Evolutionary conservation across 768 basidiomycete species (phyloP), one percentile per base, ranked within the genome.

Genomic region (Gloeostereum incarnatum): DNA sequence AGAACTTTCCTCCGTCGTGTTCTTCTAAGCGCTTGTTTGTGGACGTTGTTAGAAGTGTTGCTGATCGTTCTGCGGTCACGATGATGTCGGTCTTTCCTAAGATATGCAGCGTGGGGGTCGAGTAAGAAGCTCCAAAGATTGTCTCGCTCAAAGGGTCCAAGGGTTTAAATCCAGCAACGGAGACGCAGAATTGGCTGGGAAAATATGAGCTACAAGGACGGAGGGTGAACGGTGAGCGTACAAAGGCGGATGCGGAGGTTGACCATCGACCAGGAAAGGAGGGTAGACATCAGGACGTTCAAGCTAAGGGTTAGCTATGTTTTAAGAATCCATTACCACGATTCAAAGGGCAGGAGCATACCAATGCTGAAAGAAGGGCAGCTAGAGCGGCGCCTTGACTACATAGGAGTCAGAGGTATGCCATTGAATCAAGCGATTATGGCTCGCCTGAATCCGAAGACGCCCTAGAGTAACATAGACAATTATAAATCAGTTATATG

Each of bases 341-440:
- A 30, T 19, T 1, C n/a, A n/a, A 23, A 14, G 8, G 19, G 11
- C 4, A 31, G 19, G 17, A 34, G 20, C 38, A 34, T 32, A 88
- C 85, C 53, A 88, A 54, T 17, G 83, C 79, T 20, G 80, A 59
- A 17, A 88, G 62, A 24, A 88, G 50, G 6, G 73, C 80, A 22
- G 83, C 88, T 58, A 88, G 68, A 3, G 73, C 75, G 11, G 82
- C 87, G 11, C 87, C 87, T 59, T 91, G 88, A 44, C 83, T 84
- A 44, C 35, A 40, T 30, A 18, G 14, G 38, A 3, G 6, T 17
- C 4, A 2, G 17, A 13, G 23, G 4, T 20, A 17, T 31, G 19
- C 11, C 33, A n/a, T n/a, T 41, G 16, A 32, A 30, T 19, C 16
- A 21, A 11, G 6, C 14, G 9, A 18, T 20, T 11, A 13, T 23